Base-by-base conservation (phyloP, 441 rosid species). In the Aleurites moluccanus region DNA sequence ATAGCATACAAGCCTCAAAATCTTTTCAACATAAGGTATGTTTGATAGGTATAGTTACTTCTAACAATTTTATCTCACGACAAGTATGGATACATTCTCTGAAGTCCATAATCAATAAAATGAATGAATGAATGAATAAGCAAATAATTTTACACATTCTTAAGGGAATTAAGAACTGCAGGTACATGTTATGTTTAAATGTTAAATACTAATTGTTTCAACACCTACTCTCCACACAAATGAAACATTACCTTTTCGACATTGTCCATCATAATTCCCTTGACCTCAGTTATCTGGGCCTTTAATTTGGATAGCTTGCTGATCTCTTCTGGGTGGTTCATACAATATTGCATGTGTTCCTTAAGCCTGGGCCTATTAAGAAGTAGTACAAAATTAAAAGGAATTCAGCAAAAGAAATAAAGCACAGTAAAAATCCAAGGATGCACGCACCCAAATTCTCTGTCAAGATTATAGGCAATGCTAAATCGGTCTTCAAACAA, bases 241-340 rank as follows among this genome's bases (percentile, higher is more conserved):
- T 15, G 10, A 79, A 78, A 73, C 57, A 30, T 64, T 82, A 93
- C 99, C 97, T 92, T 96, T 83, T 92, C 99, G 80, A 93, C 93
- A 82, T 93, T 93, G 88, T 96, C 98, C 92, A 96, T 91, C 98
- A 96, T 92, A 70, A 96, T 84, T 74, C 97, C 99, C 85, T 92
- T 96, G 77, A 93, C 98, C 85, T 92, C 98, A 18, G 93, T 86
- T 74, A 92, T 89, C 64, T 96, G 99, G 49, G 96, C 90, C 88
- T 88, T 96, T 78, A 96, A 84, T 80, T 93, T 93, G 8, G 97
- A 86, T 49, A 92, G 82, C 86, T 92, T 96, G 84, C 97, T 93
- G 69, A 92, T 93, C 83, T 96, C 99, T 82, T 93, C 98, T 6
- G 99, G 99, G 78, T 96, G 97, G 80, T 64, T 86, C 87, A 90